A percentile compares a stretch with the other conserved stretches of the same genome.
phyloP scores from a whole-genome alignment of 306 rosid genomes.

The Quercus engelmannii region DNA sequence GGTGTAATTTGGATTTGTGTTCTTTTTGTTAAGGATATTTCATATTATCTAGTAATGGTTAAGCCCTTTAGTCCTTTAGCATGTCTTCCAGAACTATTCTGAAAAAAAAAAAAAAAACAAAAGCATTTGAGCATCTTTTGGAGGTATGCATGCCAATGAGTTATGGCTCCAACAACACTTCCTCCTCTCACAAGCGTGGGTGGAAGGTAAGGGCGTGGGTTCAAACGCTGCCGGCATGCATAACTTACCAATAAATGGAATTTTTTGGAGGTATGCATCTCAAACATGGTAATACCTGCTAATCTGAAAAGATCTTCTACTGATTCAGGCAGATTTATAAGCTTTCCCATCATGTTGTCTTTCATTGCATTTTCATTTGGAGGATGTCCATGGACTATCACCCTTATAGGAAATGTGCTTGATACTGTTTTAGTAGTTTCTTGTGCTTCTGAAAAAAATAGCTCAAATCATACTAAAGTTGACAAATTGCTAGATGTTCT shows the following conservation, averaged over 20 bases:
- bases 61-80: neutral
- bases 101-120: neutral
- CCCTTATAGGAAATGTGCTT: slow-evolving; percentile 42
- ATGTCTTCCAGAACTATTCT: neutral
- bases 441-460: slow-evolving; percentile 34
- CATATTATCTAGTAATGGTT: neutral
- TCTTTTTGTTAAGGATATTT: neutral
- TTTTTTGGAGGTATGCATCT: slow-evolving; percentile 19
- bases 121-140: neutral
- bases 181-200: no score
- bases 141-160: neutral
- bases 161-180: no score
- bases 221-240: no score
- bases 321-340: slow-evolving; percentile 67
- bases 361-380: slow-evolving; percentile 53
- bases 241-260: no score
- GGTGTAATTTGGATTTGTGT: neutral
- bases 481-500: neutral
- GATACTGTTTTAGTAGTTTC: slow-evolving; percentile 27
- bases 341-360: slow-evolving; percentile 43
- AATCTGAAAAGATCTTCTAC: slow-evolving; percentile 54
- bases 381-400: slow-evolving; percentile 60
- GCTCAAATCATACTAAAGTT: slow-evolving; percentile 15
- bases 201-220: no score
- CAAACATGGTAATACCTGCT: slow-evolving; percentile 55